Evolutionary conservation across 805 yeast species (phyloP), one percentile per base, ranked within the genome.

Genomic region (Candida schatavii): DNA sequence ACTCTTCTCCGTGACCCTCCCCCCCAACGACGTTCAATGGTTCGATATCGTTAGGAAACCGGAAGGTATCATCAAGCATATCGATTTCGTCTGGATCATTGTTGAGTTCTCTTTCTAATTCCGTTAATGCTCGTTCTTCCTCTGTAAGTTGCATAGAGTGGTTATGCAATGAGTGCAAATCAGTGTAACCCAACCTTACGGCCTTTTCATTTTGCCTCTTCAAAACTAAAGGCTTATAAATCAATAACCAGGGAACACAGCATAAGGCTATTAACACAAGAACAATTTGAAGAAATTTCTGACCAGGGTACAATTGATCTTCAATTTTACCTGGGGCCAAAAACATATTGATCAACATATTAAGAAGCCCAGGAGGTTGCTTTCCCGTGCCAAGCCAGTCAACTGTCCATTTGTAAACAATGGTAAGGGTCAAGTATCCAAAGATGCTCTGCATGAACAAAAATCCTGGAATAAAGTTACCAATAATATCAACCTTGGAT

Each of bases 311-410:
- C 36, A 84, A 67, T 37, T 70, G 81, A 39, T 80, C 88, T 26
- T 79, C 87, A 36, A 84, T 70, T 5, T 62, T 73, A 6, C 90
- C 90, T 10, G 90, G 90, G 1, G 87, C 65, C 50, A 84, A 70
- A 51, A 83, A 83, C 90, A 84, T 84, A 52, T 78, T 78, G 48
- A 84, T 84, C 55, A 84, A 67, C 86, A 83, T 84, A 58, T 84
- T 83, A 48, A 84, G 74, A 50, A 84, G 67, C 29, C 86, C 82
- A 5, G 90, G 90, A 2, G 90, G 87, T 33, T 80, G 81, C 43
- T 72, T 75, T 1, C 59, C 75, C n/a, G 70, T 75, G 18, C 68
- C 77, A 29, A 78, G 61, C 90, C 90, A 84, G 58, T 84, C 85
- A 34, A 78, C 74, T 30, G 78, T 66, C 90, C 90, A 84, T 61